Conservation (phyloP, 352 stramenopile genomes). For the Albugo candida region DNA sequence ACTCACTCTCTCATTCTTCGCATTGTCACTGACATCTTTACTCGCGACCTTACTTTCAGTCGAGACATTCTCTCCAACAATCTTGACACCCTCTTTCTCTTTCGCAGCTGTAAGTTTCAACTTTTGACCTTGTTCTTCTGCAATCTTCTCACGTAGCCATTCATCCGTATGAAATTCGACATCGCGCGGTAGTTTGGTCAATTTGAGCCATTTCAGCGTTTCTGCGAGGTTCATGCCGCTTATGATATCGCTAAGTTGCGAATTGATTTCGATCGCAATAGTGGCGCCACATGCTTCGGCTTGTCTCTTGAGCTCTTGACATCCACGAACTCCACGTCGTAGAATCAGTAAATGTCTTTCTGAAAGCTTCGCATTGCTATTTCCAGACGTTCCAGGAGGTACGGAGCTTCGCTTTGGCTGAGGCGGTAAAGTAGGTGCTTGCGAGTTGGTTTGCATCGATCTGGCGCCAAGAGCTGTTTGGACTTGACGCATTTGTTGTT, state of each 20-base stretch:
- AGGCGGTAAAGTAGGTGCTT: background rate
- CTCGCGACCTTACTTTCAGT: too few relatives aligned
- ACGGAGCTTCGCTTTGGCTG: constrained; percentile 9
- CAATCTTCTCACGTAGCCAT: constrained; percentile 55
- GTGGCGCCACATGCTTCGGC: constrained; percentile 36
- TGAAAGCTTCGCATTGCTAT: constrained; percentile 23
- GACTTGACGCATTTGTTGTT: constrained; percentile 10
- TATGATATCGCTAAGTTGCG: constrained; percentile 59
- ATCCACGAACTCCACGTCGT: constrained; percentile 41
- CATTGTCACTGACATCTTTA: too few relatives aligned
- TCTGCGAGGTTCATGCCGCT: constrained; percentile 35
- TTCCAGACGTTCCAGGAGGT: constrained; percentile 9
- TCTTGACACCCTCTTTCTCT: too few relatives aligned
- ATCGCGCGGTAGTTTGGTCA: constrained; percentile 38
- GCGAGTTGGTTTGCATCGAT: constrained; percentile 1
- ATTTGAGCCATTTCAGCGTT: constrained; percentile 47
- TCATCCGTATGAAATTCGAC: constrained; percentile 47
- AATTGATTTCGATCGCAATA: constrained; percentile 58
- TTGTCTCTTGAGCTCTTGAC: constrained; percentile 40
- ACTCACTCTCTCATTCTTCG: too few relatives aligned
- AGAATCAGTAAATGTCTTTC: constrained; percentile 50
- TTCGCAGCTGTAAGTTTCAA: too few relatives aligned
- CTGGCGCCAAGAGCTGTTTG: constrained; percentile 3
- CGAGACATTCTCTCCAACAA: too few relatives aligned
- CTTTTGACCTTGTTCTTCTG: constrained; percentile 16